Base-by-base conservation (phyloP, 306 rosid species). In the Quercus parvula region DNA sequence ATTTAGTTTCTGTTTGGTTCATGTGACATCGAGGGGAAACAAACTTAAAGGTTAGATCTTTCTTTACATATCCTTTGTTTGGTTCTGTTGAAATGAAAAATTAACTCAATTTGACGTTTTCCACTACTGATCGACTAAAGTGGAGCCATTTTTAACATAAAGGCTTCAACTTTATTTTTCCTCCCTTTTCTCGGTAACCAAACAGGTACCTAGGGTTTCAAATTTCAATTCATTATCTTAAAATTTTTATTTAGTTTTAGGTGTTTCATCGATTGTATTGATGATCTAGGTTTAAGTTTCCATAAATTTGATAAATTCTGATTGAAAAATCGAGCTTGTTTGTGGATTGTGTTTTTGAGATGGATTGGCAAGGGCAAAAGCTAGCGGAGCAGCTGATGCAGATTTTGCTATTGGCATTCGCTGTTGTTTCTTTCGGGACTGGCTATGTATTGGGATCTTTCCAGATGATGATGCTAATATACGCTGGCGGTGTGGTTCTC, bases 331-430 rank as follows among this genome's bases (percentile, higher is more conserved):
- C 1, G 1, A 59, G 24, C 31, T 59, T 41, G 7, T 55, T 41
- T 24, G 19, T 22, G 49, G 25, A 14, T 58, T 38, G 15, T 69
- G 74, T 2, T 77, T 10, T 75, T 24, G 24, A 91, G 97, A 95
- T 95, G 99, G 99, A 95, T 85, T 92, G 97, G 99, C 95, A 90
- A 83, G 99, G 99, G 77, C 99, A 94, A 64, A 92, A 89, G 91
- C 78, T 86, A 8, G 95, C 95, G n/a, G 97, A 94, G 92, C 95
- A 91, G 83, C 70, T 92, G 91, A 92, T 95, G 99, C 97, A 91
- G 90, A 82, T 90, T 28, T 33, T 95, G 91, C 89, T 92, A 15
- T 79, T 92, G 66, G 85, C 83, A 30, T 92, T 87, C 77, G 96
- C 98, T 5, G 91, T 76, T 81, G 69, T 75, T 77, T 92, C 94